Conservation (phyloP, 805 yeast genomes). For the Sugiyamaella mastotermitis region DNA sequence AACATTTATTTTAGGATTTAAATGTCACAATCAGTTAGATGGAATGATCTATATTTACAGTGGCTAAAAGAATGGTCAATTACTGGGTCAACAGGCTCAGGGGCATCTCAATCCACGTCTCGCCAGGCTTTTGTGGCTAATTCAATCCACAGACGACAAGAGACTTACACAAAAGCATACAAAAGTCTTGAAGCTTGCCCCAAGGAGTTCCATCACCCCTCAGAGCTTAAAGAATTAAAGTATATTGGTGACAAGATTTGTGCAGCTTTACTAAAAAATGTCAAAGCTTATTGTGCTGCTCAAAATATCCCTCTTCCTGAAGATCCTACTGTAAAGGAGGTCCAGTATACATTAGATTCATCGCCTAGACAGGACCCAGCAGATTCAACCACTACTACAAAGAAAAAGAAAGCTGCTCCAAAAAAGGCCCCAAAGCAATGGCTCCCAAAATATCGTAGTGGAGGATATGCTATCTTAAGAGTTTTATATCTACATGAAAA, state of each 20-base stretch:
- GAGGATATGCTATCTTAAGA: slow-evolving; percentile 76
- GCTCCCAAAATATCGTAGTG: slow-evolving; percentile 70
- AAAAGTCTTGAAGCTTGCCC: slow-evolving; percentile 43
- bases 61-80: slow-evolving; percentile 25
- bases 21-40: no score
- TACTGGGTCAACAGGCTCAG: background rate
- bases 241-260: slow-evolving; percentile 72
- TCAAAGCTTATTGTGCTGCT: slow-evolving; percentile 51
- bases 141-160: slow-evolving; percentile 4
- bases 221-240: slow-evolving; percentile 51
- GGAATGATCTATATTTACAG: slow-evolving; percentile 23
- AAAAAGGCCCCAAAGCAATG: slow-evolving; percentile 37
- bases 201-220: slow-evolving; percentile 45
- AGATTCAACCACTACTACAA: slow-evolving; percentile 1
- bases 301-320: slow-evolving; percentile 44
- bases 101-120: background rate
- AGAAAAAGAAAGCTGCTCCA: slow-evolving; percentile 15
- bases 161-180: slow-evolving; percentile 51
- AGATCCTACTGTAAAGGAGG: slow-evolving; percentile 13
- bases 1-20: no score
- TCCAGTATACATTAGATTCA: slow-evolving; percentile 5
- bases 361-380: background rate
- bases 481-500: slow-evolving; percentile 40
- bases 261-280: slow-evolving; percentile 39
- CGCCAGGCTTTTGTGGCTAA: no score